These are phyloP conservation scores for Fagopyrum homotropicum DNA, from an alignment of 148 eudicot species.

Conservation along the genomic window DNA sequence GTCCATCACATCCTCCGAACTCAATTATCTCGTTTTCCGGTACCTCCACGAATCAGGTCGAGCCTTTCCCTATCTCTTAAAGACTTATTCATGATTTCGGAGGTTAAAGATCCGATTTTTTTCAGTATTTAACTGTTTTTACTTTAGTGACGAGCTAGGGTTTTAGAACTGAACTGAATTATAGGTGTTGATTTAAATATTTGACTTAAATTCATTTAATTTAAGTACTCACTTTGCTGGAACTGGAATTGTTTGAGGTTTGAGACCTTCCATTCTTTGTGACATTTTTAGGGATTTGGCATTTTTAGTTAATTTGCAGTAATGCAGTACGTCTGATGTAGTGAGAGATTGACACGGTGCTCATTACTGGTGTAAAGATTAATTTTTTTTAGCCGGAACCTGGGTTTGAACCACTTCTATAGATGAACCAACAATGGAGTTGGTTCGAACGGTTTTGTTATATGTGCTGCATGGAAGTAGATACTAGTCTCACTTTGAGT, in stretches of 20 bases:
- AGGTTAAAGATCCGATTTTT: not conserved
- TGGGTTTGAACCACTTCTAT: not conserved
- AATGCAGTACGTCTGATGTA: not conserved
- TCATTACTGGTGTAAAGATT: not conserved
- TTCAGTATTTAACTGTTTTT: not conserved
- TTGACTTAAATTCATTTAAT: not conserved
- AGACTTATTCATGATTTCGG: not conserved
- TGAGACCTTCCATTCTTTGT: too few relatives aligned
- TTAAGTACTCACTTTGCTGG: not conserved
- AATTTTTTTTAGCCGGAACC: not conserved
- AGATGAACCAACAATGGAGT: not conserved
- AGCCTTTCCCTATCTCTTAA: not conserved
- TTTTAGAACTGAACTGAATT: constrained; percentile 7
- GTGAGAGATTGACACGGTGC: not conserved
- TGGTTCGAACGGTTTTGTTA: not conserved
- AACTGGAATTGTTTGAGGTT: not conserved
- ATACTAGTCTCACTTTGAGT: not conserved
- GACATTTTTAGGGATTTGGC: not conserved
- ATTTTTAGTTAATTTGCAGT: not conserved
- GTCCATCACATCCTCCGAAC: constrained; percentile 49
- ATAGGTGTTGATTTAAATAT: not conserved
- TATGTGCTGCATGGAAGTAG: not conserved
- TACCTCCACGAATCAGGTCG: constrained; percentile 84
- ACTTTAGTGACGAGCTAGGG: not conserved
- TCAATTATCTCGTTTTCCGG: constrained; percentile 65